Evolutionary conservation across 2,329 filamentous ascomycete species (phyloP), one percentile per base, ranked within the genome.

Genomic region (Shiraia bambusicola): DNA sequence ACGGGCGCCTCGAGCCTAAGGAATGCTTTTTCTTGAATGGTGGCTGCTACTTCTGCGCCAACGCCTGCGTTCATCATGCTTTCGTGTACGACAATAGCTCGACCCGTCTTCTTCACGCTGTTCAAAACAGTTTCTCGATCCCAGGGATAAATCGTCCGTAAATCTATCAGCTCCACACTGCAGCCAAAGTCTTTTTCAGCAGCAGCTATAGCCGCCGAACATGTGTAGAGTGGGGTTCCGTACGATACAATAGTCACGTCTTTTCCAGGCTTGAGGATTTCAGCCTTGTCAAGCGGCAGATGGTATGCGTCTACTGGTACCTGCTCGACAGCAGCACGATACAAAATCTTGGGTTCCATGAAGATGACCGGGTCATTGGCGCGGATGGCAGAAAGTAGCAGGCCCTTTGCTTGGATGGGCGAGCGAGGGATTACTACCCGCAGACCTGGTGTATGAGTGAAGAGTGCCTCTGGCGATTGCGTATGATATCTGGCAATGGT

Each of bases 271-370:
- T 90, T 92, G 15, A 96, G 65, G 0, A 95, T 71, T 64, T 96
- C 90, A 0, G 91, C 91, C 66, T 88, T 92, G 56, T 84, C 88
- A 9, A 96, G 76, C 0, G 90, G 89, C 11, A 96, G 77, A n/a
- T 83, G 82, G 66, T 93, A 96, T 3, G 87, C 74, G 15, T 82
- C 85, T 1, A 83, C 80, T 0, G 91, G 91, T 1, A 96, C 91
- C 66, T 95, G 88, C 69, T 96, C 91, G 19, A 95, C 88, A 0
- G 91, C 88, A 0, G 91, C 90, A 14, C 91, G 84, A 68, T 96
- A 96, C 10, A 96, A 75, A 33, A 93, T 87, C 72, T 96, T 96
- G 31, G 91, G 91, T 66, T 96, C 91, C 84, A 96, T 84, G 69
- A 96, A 95, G 38, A 96, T 76, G 49, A 92, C 88, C 0, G 91